phyloP scores from a whole-genome alignment of 495 filamentous ascomycete genomes.

The Penicillium cosmopolitanum region DNA sequence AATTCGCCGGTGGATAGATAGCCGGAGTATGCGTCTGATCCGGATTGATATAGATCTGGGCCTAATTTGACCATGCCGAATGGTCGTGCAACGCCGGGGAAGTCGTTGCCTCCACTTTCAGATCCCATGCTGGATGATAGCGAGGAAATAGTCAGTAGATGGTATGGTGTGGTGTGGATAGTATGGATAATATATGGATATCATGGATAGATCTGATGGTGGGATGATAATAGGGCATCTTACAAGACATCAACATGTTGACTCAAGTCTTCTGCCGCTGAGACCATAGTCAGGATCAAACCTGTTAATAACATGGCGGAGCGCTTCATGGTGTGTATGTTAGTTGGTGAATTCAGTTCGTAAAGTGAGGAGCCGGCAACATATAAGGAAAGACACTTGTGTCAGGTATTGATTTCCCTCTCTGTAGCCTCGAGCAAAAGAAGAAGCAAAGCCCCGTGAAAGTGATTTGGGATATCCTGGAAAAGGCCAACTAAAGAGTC shows the following conservation, averaged over 20 bases:
- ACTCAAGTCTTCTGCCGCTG: conserved; percentile 24
- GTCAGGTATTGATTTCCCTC: too few species aligned
- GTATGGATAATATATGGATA: too few species aligned
- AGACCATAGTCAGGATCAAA: conserved; percentile 8
- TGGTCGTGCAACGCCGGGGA: conserved; percentile 66
- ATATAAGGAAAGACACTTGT: too few species aligned
- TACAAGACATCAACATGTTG: conserved; percentile 43
- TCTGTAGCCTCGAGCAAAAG: background rate
- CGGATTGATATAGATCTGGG: conserved; percentile 55
- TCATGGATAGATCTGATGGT: too few species aligned
- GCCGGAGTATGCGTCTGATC: conserved; percentile 68
- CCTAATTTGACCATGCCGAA: conserved; percentile 75
- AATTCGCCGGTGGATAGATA: conserved; percentile 62
- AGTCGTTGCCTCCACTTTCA: conserved; percentile 65
- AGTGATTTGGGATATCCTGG: too few species aligned
- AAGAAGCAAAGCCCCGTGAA: too few species aligned
- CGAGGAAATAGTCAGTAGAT: background rate
- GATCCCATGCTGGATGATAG: conserved; percentile 32
- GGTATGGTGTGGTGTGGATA: background rate
- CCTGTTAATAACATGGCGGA: conserved; percentile 15
- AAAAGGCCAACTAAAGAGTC: too few species aligned
- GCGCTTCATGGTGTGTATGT: conserved; percentile 10
- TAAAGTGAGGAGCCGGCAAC: background rate
- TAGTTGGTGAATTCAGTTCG: background rate
- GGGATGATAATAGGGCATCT: conserved; percentile 7